phyloP scores from a whole-genome alignment of 73 alveolate species.

The Tetrahymena thermophila region DNA sequence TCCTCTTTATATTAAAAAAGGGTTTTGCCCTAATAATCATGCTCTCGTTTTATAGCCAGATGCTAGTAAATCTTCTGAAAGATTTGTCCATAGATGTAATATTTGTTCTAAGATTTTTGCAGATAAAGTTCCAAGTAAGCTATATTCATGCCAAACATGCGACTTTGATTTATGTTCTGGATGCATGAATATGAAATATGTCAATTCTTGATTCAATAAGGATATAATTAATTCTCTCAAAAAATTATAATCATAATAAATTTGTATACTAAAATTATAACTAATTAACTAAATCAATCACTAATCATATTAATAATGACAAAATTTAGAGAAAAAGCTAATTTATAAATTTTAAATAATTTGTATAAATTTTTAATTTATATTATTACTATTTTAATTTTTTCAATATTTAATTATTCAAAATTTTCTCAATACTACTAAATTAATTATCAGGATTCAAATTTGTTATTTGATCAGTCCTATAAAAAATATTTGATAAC shows the following conservation, averaged over 20 bases:
- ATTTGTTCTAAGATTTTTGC: neutral
- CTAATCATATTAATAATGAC: no score
- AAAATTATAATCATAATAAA: no score
- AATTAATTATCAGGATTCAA: no score
- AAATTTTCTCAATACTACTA: no score
- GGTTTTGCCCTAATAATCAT: neutral
- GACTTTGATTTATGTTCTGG: neutral
- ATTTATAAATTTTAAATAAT: no score
- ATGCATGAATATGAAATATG: neutral
- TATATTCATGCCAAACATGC: neutral
- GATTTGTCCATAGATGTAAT: neutral
- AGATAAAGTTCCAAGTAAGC: neutral
- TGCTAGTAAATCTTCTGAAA: neutral
- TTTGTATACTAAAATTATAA: no score
- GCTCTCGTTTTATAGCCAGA: neutral
- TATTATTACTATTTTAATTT: neutral
- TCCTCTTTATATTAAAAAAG: neutral
- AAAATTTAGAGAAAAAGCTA: no score
- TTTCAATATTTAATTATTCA: no score
- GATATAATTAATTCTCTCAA: neutral
- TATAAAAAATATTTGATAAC: no score
- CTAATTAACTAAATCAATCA: no score
- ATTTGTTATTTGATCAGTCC: no score
- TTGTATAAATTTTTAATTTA: neutral
- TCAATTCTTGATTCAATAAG: neutral